Percentiles rank a stretch among this genome's conserved stretches.
These are phyloP conservation scores for Aspergillus fumigatus DNA, from an alignment of 2,329 filamentous ascomycete genomes.

Conservation along the genomic window DNA sequence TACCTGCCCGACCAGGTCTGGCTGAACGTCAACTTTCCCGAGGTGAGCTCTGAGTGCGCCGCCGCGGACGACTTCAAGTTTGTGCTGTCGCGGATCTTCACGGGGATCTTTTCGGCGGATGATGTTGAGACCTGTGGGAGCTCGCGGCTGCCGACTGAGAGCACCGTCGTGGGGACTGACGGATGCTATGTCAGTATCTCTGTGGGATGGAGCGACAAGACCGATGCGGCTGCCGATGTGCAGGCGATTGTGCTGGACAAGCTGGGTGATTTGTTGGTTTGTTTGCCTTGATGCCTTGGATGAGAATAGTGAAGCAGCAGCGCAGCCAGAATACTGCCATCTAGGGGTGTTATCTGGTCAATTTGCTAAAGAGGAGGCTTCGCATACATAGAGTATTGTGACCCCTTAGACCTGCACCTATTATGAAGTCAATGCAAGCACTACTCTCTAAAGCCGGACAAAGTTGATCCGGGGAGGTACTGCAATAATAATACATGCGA, in stretches of 20 bases:
- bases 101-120: slow-evolving; percentile 31
- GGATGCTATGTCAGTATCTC: slow-evolving; percentile 62
- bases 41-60: slow-evolving; percentile 48
- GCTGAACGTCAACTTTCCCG: slow-evolving; percentile 67
- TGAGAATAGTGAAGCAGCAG: background rate
- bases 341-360: no score
- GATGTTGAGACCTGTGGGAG: slow-evolving; percentile 58
- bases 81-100: slow-evolving; percentile 59
- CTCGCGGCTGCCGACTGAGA: slow-evolving; percentile 56
- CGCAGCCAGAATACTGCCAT: background rate
- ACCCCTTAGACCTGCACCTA: no score
- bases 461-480: no score
- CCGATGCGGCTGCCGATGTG: slow-evolving; percentile 49
- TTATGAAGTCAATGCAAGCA: no score
- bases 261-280: slow-evolving; percentile 46
- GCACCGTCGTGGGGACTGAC: slow-evolving; percentile 44
- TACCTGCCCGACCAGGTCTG: slow-evolving; percentile 59
- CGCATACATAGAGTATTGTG: no score
- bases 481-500: no score
- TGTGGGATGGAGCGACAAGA: slow-evolving; percentile 58
- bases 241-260: slow-evolving; percentile 52
- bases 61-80: slow-evolving; percentile 55
- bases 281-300: slow-evolving; percentile 36
- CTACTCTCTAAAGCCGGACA: no score
- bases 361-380: no score